phyloP scores from a whole-genome alignment of 106 monocot species.

The Phalaenopsis aphrodite region DNA sequence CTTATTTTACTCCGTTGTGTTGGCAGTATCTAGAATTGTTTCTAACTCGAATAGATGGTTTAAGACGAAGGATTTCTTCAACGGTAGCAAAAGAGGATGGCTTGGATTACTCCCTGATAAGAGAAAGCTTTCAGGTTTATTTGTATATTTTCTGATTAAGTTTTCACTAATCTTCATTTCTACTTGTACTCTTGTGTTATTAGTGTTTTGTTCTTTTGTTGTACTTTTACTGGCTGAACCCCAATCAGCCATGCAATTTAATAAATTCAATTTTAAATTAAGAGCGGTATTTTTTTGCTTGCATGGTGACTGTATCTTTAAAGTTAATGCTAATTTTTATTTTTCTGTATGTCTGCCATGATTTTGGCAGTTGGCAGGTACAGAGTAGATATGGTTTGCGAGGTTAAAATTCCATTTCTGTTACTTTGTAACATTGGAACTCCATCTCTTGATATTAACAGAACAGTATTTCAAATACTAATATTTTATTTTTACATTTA shows the following conservation, averaged over 20 bases:
- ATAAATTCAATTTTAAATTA: too few relatives aligned
- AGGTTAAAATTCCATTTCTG: too few relatives aligned
- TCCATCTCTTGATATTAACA: too few relatives aligned
- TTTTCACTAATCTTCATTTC: background rate
- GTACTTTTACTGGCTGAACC: background rate
- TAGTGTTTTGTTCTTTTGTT: background rate
- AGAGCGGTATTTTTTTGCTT: too few relatives aligned
- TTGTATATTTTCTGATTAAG: conserved; percentile 8
- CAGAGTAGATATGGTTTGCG: too few relatives aligned
- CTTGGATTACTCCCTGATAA: conserved; percentile 55
- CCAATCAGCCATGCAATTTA: background rate
- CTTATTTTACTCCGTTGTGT: background rate
- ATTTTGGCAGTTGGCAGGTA: too few relatives aligned
- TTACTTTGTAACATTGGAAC: too few relatives aligned
- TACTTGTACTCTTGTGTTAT: background rate
- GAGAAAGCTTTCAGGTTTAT: conserved; percentile 70
- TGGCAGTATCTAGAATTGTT: conserved; percentile 87
- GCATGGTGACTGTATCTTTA: too few relatives aligned
- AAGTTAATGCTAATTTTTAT: too few relatives aligned
- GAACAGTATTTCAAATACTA: too few relatives aligned
- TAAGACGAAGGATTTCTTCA: conserved; percentile 66
- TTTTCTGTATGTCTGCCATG: too few relatives aligned
- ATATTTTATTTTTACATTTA: too few relatives aligned
- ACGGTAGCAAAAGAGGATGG: conserved; percentile 24
- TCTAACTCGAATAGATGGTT: conserved; percentile 87